Percentiles rank a stretch among this genome's conserved stretches.
phyloP scores from a whole-genome alignment of 2,329 filamentous ascomycete genomes.

The Colletotrichum musae region DNA sequence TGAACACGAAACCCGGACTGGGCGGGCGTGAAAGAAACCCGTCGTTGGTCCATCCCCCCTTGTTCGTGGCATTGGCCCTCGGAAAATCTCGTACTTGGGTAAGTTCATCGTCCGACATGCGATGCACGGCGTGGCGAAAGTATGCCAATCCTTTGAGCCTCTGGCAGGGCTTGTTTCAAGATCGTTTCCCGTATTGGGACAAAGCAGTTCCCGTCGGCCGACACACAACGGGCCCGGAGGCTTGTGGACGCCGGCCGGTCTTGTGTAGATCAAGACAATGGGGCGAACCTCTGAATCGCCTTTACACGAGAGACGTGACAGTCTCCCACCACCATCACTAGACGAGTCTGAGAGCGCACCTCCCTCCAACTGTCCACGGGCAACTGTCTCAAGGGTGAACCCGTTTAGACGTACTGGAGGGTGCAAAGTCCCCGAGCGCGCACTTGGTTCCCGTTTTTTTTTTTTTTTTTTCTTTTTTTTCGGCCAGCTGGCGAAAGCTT shows the following conservation, averaged over 20 bases:
- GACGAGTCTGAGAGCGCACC: conserved; percentile 17
- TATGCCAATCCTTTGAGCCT: conserved; percentile 23
- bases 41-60: background rate
- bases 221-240: conserved; percentile 21
- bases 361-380: conserved; percentile 10
- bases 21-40: background rate
- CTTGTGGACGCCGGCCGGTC: background rate
- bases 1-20: no score
- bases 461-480: no score
- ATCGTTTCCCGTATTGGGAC: conserved; percentile 27
- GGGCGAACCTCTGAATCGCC: conserved; percentile 24
- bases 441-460: no score
- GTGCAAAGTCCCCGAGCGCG: background rate
- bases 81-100: background rate
- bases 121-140: background rate
- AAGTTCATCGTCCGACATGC: background rate
- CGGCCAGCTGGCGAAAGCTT: no score
- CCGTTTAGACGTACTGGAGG: background rate
- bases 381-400: conserved; percentile 16
- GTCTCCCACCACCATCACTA: background rate
- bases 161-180: conserved; percentile 34
- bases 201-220: conserved; percentile 24
- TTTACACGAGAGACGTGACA: conserved; percentile 23
- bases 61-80: background rate
- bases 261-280: conserved; percentile 3